Evolutionary conservation across 768 basidiomycete species (phyloP).

Genomic region (Naganishia onofrii): DNA sequence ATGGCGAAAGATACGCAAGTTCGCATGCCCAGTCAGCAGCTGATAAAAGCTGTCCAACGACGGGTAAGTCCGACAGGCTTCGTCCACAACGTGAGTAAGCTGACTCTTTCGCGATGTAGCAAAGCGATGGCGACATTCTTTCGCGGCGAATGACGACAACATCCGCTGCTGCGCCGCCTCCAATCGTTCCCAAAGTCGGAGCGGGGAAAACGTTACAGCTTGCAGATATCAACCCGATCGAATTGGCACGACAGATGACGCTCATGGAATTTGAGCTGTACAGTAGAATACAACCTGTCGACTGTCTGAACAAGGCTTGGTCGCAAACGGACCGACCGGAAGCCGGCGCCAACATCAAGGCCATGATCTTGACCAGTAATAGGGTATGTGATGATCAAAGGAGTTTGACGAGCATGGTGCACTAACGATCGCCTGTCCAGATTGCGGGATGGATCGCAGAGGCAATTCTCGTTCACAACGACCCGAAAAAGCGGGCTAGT

Average conservation of each 20-base stretch:
- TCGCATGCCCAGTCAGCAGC: slow-evolving; percentile 61
- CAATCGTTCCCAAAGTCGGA: slow-evolving; percentile 40
- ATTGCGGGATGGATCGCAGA: slow-evolving; percentile 74
- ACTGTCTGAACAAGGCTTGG: slow-evolving; percentile 74
- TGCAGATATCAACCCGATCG: slow-evolving; percentile 79
- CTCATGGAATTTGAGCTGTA: slow-evolving; percentile 84
- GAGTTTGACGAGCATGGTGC: neutral
- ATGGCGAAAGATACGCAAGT: slow-evolving; percentile 61
- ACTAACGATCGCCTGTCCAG: neutral
- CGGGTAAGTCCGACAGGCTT: slow-evolving; percentile 60
- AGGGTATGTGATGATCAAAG: slow-evolving; percentile 6
- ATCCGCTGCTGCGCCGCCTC: slow-evolving; percentile 34
- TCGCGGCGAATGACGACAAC: slow-evolving; percentile 21
- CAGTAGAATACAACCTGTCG: slow-evolving; percentile 80
- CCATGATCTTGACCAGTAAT: slow-evolving; percentile 34
- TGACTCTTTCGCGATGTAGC: neutral
- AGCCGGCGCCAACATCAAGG: slow-evolving; percentile 31
- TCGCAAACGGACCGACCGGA: slow-evolving; percentile 26
- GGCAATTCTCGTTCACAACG: slow-evolving; percentile 82
- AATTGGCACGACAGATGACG: slow-evolving; percentile 88
- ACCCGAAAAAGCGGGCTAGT: slow-evolving; percentile 74
- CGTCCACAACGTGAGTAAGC: neutral
- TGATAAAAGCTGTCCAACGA: slow-evolving; percentile 72
- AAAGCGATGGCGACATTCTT: slow-evolving; percentile 26
- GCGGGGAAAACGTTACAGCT: slow-evolving; percentile 60